Conservation (phyloP, 1,284 basidiomycete species). For the Schizophyllum amplum region DNA sequence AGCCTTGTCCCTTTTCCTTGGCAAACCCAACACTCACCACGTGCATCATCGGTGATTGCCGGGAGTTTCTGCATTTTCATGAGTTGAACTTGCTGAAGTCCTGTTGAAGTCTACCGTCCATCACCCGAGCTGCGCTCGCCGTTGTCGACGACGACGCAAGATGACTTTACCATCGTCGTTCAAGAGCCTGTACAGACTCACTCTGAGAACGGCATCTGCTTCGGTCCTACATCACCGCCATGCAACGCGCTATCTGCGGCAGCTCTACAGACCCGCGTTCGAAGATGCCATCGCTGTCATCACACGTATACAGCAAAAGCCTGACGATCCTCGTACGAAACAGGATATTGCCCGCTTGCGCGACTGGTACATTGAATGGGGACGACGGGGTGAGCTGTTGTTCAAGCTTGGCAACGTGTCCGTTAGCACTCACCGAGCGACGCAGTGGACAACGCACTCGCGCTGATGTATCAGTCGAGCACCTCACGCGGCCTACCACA, state of each 20-base stretch:
- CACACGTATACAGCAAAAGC: neutral
- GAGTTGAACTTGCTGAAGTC: too few species aligned
- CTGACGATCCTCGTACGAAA: neutral
- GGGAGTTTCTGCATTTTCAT: too few species aligned
- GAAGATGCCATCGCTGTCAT: neutral
- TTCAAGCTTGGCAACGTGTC: neutral
- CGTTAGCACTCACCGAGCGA: neutral
- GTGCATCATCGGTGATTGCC: too few species aligned
- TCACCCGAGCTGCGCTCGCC: too few species aligned
- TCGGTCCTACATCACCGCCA: neutral
- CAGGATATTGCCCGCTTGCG: neutral
- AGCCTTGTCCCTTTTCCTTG: too few species aligned
- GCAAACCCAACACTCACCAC: too few species aligned
- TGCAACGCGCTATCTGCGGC: neutral
- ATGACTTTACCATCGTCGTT: neutral
- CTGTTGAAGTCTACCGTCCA: too few species aligned
- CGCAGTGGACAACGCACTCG: constrained; percentile 51
- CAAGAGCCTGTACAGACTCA: neutral
- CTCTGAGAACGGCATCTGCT: neutral
- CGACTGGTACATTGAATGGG: neutral
- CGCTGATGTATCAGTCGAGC: constrained; percentile 46
- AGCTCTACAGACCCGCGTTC: neutral
- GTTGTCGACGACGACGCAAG: too few species aligned
- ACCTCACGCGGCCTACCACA: constrained; percentile 56
- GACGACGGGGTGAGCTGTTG: neutral